Base-by-base conservation (phyloP, 139 green algal species). In the Closterium sp. region DNA sequence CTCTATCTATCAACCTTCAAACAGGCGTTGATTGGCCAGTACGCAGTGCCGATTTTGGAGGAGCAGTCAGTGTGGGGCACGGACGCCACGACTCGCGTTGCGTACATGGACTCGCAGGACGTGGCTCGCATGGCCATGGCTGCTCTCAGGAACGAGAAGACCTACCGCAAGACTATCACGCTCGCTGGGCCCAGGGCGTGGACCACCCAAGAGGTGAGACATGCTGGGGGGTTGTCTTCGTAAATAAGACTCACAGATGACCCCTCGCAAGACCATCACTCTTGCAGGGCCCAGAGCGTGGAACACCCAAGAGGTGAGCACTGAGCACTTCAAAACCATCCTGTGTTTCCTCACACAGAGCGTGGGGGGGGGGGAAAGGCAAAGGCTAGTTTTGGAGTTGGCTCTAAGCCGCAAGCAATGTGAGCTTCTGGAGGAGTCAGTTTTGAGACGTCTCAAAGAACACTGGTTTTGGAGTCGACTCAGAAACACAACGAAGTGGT, bases 1-100 rank as follows among this genome's bases (percentile, higher is more conserved):
- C 12, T 23, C 19, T n/a, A 12, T 33, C 34, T 31, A 1, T 28
- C n/a, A n/a, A n/a, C n/a, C n/a, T n/a, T n/a, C n/a, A n/a, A n/a
- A 25, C 95, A 98, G 97, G 98, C 97, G 36, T 95, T 99, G 85
- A 99, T 99, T 93, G 96, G 96, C 88, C 98, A 99, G 94, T 99
- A 99, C 94, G 98, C 98, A 2, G 98, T 99, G 84, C 98, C 98
- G 25, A 98, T 99, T 34, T 94, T 99, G 86, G 98, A 99, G 94
- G 97, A 99, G 93, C 96, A 97, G 92, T 90, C 95, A 23, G 97
- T 99, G 92, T 99, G 97, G 97, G 98, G 98, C 92, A 99, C 98
- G 86, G 97, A 96, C 66, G 97, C 99, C 90, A 91, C 97, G 87
- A 98, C 97, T 0, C 93, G 95, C 55, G 99, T 97, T 23, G 97